phyloP scores from a whole-genome alignment of 2,329 filamentous ascomycete genomes.

The Orbilia oligospora region DNA sequence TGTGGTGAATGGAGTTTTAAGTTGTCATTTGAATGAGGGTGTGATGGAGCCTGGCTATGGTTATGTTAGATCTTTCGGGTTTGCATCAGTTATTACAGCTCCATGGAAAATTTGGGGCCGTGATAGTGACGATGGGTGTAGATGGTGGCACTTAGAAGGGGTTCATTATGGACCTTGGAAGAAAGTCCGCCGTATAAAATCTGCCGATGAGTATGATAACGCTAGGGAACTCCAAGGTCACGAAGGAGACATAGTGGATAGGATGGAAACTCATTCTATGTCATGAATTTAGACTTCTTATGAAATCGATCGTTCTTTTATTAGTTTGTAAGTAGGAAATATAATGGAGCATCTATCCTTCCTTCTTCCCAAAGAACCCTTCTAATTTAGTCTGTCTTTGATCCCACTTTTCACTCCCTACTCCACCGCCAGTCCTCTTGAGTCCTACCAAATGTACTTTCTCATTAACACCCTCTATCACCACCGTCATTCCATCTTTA shows the following conservation, averaged over 20 bases:
- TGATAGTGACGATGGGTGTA: background rate
- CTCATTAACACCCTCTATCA: slow-evolving; percentile 77
- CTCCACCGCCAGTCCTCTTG: slow-evolving; percentile 84
- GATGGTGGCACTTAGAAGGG: background rate
- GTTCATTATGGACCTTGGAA: background rate
- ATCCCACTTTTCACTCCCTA: slow-evolving; percentile 84
- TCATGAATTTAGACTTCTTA: no score
- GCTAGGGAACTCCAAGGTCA: background rate
- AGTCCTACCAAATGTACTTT: slow-evolving; percentile 80
- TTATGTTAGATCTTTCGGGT: background rate
- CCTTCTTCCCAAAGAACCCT: slow-evolving; percentile 76
- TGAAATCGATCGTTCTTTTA: no score
- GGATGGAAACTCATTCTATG: background rate
- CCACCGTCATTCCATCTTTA: slow-evolving; percentile 64
- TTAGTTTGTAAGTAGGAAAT: background rate
- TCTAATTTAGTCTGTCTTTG: slow-evolving; percentile 81
- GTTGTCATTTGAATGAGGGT: background rate
- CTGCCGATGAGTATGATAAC: no score
- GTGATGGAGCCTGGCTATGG: no score
- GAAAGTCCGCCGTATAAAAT: background rate
- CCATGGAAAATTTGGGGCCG: background rate
- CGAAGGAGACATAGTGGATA: background rate
- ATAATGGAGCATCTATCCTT: background rate
- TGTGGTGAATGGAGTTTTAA: background rate
- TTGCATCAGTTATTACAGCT: background rate